Evolutionary conservation across 495 filamentous ascomycete species (phyloP), one percentile per base, ranked within the genome.

Genomic region (Penicillium robsamsonii): DNA sequence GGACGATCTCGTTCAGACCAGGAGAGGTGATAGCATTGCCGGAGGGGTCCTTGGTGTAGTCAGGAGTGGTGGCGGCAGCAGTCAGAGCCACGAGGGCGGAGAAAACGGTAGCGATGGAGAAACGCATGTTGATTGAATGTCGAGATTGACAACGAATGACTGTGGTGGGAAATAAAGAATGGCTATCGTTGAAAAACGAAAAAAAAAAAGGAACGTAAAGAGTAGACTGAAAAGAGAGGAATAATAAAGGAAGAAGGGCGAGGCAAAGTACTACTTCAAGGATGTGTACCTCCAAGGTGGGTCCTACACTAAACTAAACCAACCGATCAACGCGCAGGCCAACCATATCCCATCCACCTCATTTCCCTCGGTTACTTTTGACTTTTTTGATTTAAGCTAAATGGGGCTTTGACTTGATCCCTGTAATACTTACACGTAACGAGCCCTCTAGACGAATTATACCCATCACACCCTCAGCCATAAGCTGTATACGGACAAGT

Each of bases 1-100:
- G 75, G 29, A 87, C 84, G 35, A 71, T 60, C 59, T 81, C 69
- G 62, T 75, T 68, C 61, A 85, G 69, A 43, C 72, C 71, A 31
- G 86, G 86, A 5, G 58, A 61, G 40, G 38, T 24, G 68, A 87
- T 82, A 37, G 86, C 70, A 62, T 89, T 89, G 57, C 84, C 86
- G 6, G 31, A 22, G 45, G 81, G 82, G 31, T 46, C 15, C 57
- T 78, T 65, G 38, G 61, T 65, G 64, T 83, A 79, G 60, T 80
- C 69, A 48, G 77, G 78, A 30, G 65, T 53, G 38, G 77, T 82
- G 71, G 76, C 75, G 66, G 84, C 85, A 42, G 76, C 63, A 42
- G 76, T 80, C 40, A 83, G 30, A 64, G 77, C 73, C 48, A 74
- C 73, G 48, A 87, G 66, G 64, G 75, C 72, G 22, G 80, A 73